Percentiles rank a stretch among this genome's conserved stretches.
These are phyloP conservation scores for Kodamaea arcana DNA, from an alignment of 1,139 yeast species.

Conservation along the genomic window DNA sequence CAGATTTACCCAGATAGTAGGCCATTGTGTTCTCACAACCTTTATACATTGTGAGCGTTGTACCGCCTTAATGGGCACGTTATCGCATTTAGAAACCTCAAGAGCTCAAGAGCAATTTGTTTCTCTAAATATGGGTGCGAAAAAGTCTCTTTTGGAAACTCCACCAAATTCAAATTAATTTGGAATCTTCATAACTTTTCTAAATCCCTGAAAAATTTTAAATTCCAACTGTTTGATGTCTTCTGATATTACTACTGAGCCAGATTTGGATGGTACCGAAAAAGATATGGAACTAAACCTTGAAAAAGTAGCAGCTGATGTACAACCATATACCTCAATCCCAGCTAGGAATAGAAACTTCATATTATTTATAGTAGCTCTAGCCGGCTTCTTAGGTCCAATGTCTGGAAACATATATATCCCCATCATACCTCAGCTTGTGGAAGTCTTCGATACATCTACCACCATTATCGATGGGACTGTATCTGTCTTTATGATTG, in stretches of 20 bases:
- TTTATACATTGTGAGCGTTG: too few relatives aligned
- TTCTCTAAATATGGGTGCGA: too few relatives aligned
- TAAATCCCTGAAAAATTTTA: too few relatives aligned
- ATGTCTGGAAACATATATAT: constrained; percentile 57
- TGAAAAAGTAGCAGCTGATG: background rate
- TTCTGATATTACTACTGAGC: background rate
- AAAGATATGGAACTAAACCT: background rate
- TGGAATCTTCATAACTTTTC: too few relatives aligned
- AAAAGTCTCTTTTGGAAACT: too few relatives aligned
- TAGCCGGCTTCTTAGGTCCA: constrained; percentile 57
- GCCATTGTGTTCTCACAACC: too few relatives aligned
- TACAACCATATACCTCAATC: constrained; percentile 9
- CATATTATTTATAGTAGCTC: constrained; percentile 35
- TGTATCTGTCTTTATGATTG: constrained; percentile 56
- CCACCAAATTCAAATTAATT: too few relatives aligned
- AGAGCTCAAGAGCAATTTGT: background rate
- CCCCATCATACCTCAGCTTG: constrained; percentile 50
- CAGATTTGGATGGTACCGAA: background rate
- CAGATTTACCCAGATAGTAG: too few relatives aligned
- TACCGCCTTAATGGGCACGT: too few relatives aligned
- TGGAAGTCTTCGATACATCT: constrained; percentile 38
- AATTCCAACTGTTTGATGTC: too few relatives aligned
- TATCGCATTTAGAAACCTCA: too few relatives aligned
- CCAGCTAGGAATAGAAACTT: constrained; percentile 15
- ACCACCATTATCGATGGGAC: constrained; percentile 52